Base-by-base conservation (phyloP, 1,284 basidiomycete genomes). In the Moniliella sp. region DNA sequence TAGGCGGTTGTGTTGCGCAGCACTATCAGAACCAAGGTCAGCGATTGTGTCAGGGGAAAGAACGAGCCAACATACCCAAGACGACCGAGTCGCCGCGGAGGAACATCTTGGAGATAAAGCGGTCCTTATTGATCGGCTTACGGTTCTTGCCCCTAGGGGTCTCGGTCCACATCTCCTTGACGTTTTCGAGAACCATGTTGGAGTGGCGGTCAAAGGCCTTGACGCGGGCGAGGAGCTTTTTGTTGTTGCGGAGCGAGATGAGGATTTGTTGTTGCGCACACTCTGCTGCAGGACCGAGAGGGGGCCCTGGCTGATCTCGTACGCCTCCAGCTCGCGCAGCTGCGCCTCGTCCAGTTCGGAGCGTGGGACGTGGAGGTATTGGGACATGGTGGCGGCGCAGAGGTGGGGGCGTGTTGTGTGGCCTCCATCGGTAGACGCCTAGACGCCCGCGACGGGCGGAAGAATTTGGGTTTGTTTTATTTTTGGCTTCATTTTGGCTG, bases 161-260 rank as follows among this genome's bases (percentile, higher is more conserved):
- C 62, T 99, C 91, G 16, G 86, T 93, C 91, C 91, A 97, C 88
- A 93, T 93, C 79, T 59, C 56, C 37, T 59, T 59, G 16, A 59
- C 56, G 21, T 57, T 59, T 32, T 59, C 56, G 9, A 59, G 39
- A 4, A 59, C 91, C 88, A 99, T 94, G 62, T 99, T 99, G 48
- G 79, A 80, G 64, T 99, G 91, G 56, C 91, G 71, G 64, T 99
- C 91, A 63, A 99, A 99, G 0, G 91, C 91, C 64, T 99, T 99
- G 38, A 97, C 88, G 37, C 88, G 73, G 25, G 83, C 91, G 37
- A 99, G 70, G 18, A 99, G 68, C 64, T 99, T 99, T 66, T 91
- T 93, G 71, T 97, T 93, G 68, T 97, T 99, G 52, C 91, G 70
- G 39, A 99, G 69, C 16, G 84, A 86, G 57, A 99, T 88, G 42